These are phyloP conservation scores for Clavispora fructus DNA, from an alignment of 805 yeast species.

Conservation along the genomic window DNA sequence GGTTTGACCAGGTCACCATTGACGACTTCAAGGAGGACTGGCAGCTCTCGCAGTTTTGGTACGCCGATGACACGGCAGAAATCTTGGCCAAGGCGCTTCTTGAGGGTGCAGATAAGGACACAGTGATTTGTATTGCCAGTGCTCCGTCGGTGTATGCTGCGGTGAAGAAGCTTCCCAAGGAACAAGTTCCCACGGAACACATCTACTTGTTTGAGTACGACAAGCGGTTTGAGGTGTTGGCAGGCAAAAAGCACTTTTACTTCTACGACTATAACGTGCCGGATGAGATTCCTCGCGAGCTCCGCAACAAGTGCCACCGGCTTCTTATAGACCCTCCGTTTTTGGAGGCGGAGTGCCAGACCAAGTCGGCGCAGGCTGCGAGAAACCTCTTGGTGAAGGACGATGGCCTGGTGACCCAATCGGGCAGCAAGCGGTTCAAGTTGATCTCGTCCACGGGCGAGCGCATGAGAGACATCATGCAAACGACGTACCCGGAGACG, in stretches of 20 bases:
- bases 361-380: conserved; percentile 53
- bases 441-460: conserved; percentile 85
- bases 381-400: conserved; percentile 47
- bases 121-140: conserved; percentile 71
- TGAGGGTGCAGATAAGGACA: conserved; percentile 68
- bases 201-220: conserved; percentile 79
- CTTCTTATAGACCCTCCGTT: conserved; percentile 86
- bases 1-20: conserved; percentile 50
- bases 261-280: conserved; percentile 77
- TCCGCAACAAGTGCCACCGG: conserved; percentile 63
- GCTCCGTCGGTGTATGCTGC: conserved; percentile 94
- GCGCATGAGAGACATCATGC: conserved; percentile 67
- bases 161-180: conserved; percentile 47
- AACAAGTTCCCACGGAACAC: conserved; percentile 56
- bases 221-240: conserved; percentile 65
- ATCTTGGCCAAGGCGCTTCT: conserved; percentile 63
- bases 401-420: conserved; percentile 28
- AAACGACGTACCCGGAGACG: conserved; percentile 58
- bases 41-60: conserved; percentile 94
- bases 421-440: conserved; percentile 41
- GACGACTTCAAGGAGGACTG: conserved; percentile 84
- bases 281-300: conserved; percentile 47
- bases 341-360: conserved; percentile 75
- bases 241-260: conserved; percentile 61
- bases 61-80: conserved; percentile 67